These are phyloP conservation scores for Curvularia lunata DNA, from an alignment of 2,329 filamentous ascomycete species.

Conservation along the genomic window DNA sequence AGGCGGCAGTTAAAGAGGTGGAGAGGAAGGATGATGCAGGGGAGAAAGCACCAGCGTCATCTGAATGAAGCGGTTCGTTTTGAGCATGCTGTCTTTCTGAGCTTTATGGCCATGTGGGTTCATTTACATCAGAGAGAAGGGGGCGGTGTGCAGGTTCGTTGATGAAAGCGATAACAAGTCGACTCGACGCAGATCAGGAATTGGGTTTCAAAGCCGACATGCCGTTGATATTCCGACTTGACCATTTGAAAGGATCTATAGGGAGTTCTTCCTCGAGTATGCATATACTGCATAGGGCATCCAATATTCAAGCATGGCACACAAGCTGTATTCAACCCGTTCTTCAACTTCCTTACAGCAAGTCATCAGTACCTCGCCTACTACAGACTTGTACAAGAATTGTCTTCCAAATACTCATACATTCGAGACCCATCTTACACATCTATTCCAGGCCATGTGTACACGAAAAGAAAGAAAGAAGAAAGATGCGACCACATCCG, in stretches of 20 bases:
- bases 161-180: background rate
- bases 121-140: background rate
- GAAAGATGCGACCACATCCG: background rate
- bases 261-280: too few species aligned
- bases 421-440: background rate
- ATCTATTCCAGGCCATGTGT: background rate
- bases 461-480: background rate
- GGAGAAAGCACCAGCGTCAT: conserved; percentile 5
- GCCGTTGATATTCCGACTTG: too few species aligned
- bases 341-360: background rate
- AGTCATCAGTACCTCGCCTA: background rate
- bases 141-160: background rate
- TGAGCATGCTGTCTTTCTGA: background rate
- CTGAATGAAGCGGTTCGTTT: conserved; percentile 6
- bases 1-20: conserved; percentile 13
- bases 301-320: background rate
- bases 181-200: too few species aligned
- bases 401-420: background rate
- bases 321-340: background rate
- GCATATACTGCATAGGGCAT: too few species aligned
- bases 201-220: too few species aligned
- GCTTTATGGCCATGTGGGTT: background rate
- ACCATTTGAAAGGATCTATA: too few species aligned
- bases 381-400: background rate
- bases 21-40: background rate